phyloP scores from a whole-genome alignment of 73 alveolate genomes.

The Paramecium biaurelia region DNA sequence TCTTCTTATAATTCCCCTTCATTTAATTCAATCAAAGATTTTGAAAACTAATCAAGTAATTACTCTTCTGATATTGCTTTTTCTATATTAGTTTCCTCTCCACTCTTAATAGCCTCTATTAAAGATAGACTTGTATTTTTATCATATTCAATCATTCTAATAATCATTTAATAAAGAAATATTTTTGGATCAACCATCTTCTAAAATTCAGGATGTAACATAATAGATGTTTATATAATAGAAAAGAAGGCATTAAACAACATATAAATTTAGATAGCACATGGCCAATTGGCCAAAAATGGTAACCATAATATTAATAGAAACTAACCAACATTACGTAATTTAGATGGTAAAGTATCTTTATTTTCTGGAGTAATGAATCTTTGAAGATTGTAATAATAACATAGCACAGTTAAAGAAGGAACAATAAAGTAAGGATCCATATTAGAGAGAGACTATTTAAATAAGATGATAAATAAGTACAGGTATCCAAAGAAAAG shows the following conservation, averaged over 20 bases:
- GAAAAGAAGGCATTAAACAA: slow-evolving; percentile 46
- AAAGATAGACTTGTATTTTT: neutral
- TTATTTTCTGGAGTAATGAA: slow-evolving; percentile 59
- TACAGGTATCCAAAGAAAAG: slow-evolving; percentile 64
- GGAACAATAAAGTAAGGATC: slow-evolving; percentile 60
- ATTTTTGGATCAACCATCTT: slow-evolving; percentile 56
- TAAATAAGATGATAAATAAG: neutral
- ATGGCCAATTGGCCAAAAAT: slow-evolving; percentile 60
- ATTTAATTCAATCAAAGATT: slow-evolving; percentile 21
- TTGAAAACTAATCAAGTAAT: slow-evolving; percentile 10
- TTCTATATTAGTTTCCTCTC: slow-evolving; percentile 53
- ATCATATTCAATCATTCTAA: slow-evolving; percentile 59
- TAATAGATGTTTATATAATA: slow-evolving; percentile 45
- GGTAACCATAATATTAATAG: slow-evolving; percentile 62
- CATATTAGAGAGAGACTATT: neutral
- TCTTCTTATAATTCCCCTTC: slow-evolving; percentile 43
- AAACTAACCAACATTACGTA: slow-evolving; percentile 54
- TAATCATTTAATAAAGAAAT: slow-evolving; percentile 51
- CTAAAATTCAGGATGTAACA: slow-evolving; percentile 36
- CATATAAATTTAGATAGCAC: slow-evolving; percentile 56
- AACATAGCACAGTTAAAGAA: slow-evolving; percentile 40
- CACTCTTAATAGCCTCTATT: slow-evolving; percentile 46
- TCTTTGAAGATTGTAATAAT: slow-evolving; percentile 50
- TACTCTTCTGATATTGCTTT: slow-evolving; percentile 54
- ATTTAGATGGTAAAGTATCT: slow-evolving; percentile 54